These are phyloP conservation scores for Hygrocybe coccinea DNA, from an alignment of 768 basidiomycete species.

Conservation along the genomic window DNA sequence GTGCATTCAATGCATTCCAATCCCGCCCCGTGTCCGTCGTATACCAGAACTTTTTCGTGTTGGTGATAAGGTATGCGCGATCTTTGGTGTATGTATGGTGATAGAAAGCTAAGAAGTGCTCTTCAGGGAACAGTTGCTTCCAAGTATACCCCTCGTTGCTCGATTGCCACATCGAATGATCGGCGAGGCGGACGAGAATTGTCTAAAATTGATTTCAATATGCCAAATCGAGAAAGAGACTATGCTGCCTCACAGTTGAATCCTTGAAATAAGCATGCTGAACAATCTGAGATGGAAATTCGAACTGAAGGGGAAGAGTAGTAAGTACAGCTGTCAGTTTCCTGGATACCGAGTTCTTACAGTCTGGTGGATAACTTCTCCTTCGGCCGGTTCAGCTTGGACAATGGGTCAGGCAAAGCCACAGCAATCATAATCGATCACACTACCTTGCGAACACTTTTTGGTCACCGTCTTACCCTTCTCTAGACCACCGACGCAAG, in stretches of 20 bases:
- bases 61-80: slow-evolving; percentile 88
- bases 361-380: slow-evolving; percentile 68
- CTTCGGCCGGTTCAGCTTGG: slow-evolving; percentile 74
- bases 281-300: slow-evolving; percentile 58
- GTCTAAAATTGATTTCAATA: slow-evolving; percentile 45
- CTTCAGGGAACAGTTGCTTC: slow-evolving; percentile 56
- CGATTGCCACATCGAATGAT: slow-evolving; percentile 87
- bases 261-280: slow-evolving; percentile 84
- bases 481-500: slow-evolving; percentile 62
- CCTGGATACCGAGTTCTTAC: slow-evolving; percentile 39
- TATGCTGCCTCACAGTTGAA: slow-evolving; percentile 50
- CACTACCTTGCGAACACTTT: slow-evolving; percentile 74
- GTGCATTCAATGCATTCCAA: slow-evolving; percentile 60
- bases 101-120: slow-evolving; percentile 76
- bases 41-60: slow-evolving; percentile 55
- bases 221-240: not conserved
- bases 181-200: slow-evolving; percentile 73
- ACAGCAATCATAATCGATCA: slow-evolving; percentile 15
- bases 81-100: slow-evolving; percentile 77
- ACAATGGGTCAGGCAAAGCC: not conserved
- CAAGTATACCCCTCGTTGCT: slow-evolving; percentile 93
- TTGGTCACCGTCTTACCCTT: slow-evolving; percentile 72
- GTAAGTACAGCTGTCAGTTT: not conserved
- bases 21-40: slow-evolving; percentile 77
- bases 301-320: slow-evolving; percentile 41